Base-by-base conservation (phyloP, 1,139 yeast species). In the Candida glucosophila region DNA sequence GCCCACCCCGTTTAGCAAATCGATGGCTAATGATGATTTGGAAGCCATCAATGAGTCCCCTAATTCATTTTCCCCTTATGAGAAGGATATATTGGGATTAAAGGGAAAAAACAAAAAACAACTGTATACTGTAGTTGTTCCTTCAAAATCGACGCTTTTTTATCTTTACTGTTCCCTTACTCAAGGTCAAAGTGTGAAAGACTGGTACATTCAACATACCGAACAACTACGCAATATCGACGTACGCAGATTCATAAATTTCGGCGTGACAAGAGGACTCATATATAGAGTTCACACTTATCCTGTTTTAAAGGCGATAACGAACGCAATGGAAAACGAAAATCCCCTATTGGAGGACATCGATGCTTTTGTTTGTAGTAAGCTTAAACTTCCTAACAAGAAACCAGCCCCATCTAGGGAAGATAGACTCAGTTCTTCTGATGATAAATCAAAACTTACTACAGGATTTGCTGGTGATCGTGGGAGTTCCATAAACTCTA, bases 261-360 rank as follows among this genome's bases (percentile, higher is more conserved):
- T 88, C 59, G 99, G 98, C 1, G 67, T 85, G 3, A 59, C 85
- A 19, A 70, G 85, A 35, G 86, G 93, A 1, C 49, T 92, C 5
- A 77, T 92, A 11, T 86, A 86, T 47, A 56, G 97, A 27, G 82
- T 86, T 1, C 70, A 81, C 33, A 62, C 85, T 8, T 83, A 74
- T 44, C 96, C 97, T 0, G 56, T 85, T 3, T 50, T 65, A 33
- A 59, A 51, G 33, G 55, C 54, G 18, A 46, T 58, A 9, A 52
- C 52, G 9, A 52, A 52, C 30, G 56, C 59, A 15, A 55, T 56
- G 8, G 67, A 56, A 34, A 43, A 44, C 25, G 44, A 47, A 16
- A 53, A 49, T 20, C 51, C 44, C 18, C 55, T 54, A 26, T 44
- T 56, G 12, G 55, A 54, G 17, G 42, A 41, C 12, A 32, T 60